These are phyloP conservation scores for Geranomyces variabilis DNA, from an alignment of 192 early-diverging fungal species.

Conservation along the genomic window DNA sequence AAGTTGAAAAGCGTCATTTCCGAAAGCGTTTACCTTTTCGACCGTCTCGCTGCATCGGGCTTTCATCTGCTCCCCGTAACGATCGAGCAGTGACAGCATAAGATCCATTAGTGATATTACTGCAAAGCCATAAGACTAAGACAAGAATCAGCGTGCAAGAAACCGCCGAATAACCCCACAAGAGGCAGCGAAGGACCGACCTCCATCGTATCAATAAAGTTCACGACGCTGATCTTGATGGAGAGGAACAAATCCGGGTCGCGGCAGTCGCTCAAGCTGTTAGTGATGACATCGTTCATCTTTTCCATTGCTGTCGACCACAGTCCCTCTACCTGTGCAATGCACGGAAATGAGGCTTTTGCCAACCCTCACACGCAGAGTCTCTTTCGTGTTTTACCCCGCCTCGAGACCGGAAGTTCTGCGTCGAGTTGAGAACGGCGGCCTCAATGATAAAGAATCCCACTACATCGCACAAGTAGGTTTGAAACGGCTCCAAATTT, in stretches of 20 bases:
- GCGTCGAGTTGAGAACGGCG: slow-evolving; percentile 82
- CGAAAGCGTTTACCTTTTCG: slow-evolving; percentile 59
- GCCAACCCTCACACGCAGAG: not conserved
- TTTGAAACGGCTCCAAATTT: slow-evolving; percentile 67
- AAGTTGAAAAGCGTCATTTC: not conserved
- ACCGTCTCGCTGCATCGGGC: slow-evolving; percentile 66
- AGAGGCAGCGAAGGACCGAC: no score
- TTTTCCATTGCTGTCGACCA: slow-evolving; percentile 86
- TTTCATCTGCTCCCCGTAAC: slow-evolving; percentile 79
- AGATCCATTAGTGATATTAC: slow-evolving; percentile 71
- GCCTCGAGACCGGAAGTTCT: slow-evolving; percentile 84
- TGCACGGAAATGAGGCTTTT: not conserved
- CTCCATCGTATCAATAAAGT: slow-evolving; percentile 93
- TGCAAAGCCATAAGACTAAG: slow-evolving; percentile 73
- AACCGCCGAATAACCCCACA: no score
- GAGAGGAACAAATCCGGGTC: slow-evolving; percentile 78
- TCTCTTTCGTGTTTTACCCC: slow-evolving; percentile 41
- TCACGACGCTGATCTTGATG: slow-evolving; percentile 77
- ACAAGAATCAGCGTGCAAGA: not conserved
- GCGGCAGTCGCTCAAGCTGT: slow-evolving; percentile 76
- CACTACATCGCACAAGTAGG: slow-evolving; percentile 84
- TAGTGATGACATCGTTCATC: slow-evolving; percentile 77
- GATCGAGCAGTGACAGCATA: slow-evolving; percentile 75
- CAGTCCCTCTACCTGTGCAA: slow-evolving; percentile 80
- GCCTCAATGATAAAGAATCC: slow-evolving; percentile 98